A percentile compares a stretch with the other conserved stretches of the same genome.
phyloP scores from a whole-genome alignment of 345 rosid genomes.

The Citrus maxima region DNA sequence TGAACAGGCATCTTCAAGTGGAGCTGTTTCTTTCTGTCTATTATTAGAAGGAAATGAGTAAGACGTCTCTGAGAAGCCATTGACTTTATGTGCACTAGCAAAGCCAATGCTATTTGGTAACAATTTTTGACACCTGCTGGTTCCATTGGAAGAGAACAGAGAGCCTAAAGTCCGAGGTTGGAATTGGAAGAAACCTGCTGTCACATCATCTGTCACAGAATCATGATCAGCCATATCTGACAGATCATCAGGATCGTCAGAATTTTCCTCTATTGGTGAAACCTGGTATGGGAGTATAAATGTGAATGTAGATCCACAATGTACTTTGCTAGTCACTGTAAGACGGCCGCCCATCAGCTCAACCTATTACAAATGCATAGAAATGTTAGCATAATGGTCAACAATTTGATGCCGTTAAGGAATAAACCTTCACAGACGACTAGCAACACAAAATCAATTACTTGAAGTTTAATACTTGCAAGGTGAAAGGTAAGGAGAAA shows the following conservation, averaged over 20 bases:
- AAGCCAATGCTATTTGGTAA: conserved; percentile 30
- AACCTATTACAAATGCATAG: conserved; percentile 45
- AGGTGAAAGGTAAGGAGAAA: neutral
- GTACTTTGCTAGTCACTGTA: conserved; percentile 79
- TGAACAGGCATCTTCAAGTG: conserved; percentile 56
- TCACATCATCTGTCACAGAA: conserved; percentile 55
- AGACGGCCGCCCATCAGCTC: conserved; percentile 96
- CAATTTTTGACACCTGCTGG: conserved; percentile 40
- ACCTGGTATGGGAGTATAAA: conserved; percentile 81
- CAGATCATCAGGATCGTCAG: conserved; percentile 78
- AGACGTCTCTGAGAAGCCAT: conserved; percentile 32
- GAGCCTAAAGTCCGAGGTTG: conserved; percentile 64
- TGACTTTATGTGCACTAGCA: conserved; percentile 34
- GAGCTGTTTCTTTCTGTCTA: conserved; percentile 37
- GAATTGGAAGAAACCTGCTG: conserved; percentile 74
- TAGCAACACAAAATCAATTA: too few relatives aligned
- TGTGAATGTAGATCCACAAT: conserved; percentile 83
- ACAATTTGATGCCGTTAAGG: neutral
- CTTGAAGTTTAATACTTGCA: neutral
- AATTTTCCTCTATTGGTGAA: conserved; percentile 50
- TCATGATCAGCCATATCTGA: conserved; percentile 64
- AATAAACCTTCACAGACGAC: neutral
- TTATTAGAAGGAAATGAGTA: conserved; percentile 37
- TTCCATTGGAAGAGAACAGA: conserved; percentile 53
- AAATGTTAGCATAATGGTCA: conserved; percentile 11